Evolutionary conservation across 768 basidiomycete species (phyloP).

Genomic region (Suillus hirtellus): DNA sequence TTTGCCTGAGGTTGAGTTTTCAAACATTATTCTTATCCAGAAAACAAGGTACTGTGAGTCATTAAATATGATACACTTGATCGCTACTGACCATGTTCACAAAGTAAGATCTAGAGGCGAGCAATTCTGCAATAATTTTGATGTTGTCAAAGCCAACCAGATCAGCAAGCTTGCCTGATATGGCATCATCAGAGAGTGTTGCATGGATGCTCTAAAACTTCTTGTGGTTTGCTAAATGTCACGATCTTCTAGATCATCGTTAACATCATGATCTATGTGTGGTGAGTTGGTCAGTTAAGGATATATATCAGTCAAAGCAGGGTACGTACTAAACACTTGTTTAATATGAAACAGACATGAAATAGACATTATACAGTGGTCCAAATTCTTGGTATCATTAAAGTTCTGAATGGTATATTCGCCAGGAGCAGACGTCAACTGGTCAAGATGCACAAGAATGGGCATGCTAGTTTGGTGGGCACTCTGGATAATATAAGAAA

Average conservation of each 20-base stretch:
- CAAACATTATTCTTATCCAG: too few species aligned
- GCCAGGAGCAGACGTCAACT: background rate
- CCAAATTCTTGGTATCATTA: background rate
- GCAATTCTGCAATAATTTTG: constrained; percentile 71
- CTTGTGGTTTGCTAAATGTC: constrained; percentile 7
- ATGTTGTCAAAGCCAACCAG: constrained; percentile 86
- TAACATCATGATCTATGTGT: background rate
- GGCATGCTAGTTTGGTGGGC: background rate
- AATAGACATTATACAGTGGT: constrained; percentile 1
- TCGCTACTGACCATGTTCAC: constrained; percentile 47
- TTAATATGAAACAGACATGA: too few species aligned
- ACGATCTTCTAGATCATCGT: background rate
- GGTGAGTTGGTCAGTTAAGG: background rate
- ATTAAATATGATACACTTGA: background rate
- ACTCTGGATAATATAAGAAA: background rate
- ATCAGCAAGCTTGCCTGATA: constrained; percentile 78
- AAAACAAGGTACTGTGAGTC: background rate
- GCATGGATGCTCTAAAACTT: constrained; percentile 38
- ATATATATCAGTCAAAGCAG: background rate
- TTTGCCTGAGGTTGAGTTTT: background rate
- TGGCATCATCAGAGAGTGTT: constrained; percentile 58
- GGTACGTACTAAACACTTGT: background rate
- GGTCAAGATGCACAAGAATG: constrained; percentile 4
- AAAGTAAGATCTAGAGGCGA: constrained; percentile 53
- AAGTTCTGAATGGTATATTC: constrained; percentile 4